Percentiles rank a stretch among this genome's conserved stretches.
Conservation (phyloP, 352 stramenopile genomes). For the Aphanomyces cochlioides region DNA sequence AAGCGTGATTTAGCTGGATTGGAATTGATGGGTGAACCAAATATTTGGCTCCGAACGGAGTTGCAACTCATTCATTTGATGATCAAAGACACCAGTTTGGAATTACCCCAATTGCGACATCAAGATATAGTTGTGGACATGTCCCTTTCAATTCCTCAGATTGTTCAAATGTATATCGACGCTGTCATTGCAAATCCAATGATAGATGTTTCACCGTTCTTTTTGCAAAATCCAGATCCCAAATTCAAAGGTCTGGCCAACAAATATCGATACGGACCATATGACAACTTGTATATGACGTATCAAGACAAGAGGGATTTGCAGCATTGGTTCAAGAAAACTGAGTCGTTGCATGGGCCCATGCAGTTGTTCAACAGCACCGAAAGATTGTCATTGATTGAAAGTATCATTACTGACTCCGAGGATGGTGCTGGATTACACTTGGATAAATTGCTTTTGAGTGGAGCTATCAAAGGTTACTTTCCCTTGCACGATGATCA, state of each 20-base stretch:
- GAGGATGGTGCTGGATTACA: constrained; percentile 33
- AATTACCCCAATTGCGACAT: constrained; percentile 1
- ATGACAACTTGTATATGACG: constrained; percentile 81
- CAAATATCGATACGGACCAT: constrained; percentile 64
- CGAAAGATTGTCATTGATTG: constrained; percentile 70
- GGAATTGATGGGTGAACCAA: neutral
- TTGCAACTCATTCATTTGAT: constrained; percentile 16
- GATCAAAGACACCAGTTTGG: constrained; percentile 20
- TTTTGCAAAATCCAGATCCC: constrained; percentile 54
- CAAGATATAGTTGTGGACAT: neutral
- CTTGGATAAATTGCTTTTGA: constrained; percentile 70
- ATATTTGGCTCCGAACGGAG: constrained; percentile 16
- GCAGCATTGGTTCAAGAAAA: constrained; percentile 63
- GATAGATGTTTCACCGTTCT: constrained; percentile 75
- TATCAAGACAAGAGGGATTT: constrained; percentile 67
- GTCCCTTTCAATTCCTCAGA: neutral
- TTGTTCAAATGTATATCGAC: neutral
- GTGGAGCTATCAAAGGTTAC: constrained; percentile 66
- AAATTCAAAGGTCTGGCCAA: constrained; percentile 13
- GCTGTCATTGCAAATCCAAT: constrained; percentile 32
- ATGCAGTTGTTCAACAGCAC: constrained; percentile 62
- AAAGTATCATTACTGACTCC: constrained; percentile 80
- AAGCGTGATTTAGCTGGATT: constrained; percentile 10
- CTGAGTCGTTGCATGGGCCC: constrained; percentile 34
- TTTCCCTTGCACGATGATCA: constrained; percentile 75